phyloP scores from a whole-genome alignment of 345 rosid species.

The Kernera saxatilis region DNA sequence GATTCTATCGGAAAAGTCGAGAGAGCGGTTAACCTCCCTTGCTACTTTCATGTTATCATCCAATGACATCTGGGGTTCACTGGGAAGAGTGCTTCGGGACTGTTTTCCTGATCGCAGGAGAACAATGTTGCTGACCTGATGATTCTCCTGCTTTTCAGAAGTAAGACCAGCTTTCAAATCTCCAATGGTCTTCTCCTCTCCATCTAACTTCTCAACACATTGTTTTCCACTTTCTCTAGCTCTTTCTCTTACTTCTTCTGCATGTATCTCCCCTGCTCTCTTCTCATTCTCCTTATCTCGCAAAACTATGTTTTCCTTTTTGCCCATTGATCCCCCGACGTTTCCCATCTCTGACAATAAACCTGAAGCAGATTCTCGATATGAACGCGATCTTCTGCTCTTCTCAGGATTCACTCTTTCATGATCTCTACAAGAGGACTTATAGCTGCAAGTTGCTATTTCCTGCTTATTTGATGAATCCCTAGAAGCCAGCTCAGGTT shows the following conservation, averaged over 20 bases:
- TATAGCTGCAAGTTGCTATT: constrained; percentile 29
- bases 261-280: constrained; percentile 25
- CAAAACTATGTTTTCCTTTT: not conserved
- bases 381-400: constrained; percentile 24
- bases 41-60: constrained; percentile 30
- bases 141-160: constrained; percentile 20
- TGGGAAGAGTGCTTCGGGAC: constrained; percentile 16
- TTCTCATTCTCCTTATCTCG: constrained; percentile 27
- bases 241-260: constrained; percentile 16
- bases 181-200: constrained; percentile 31
- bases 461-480: constrained; percentile 35
- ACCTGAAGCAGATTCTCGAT: constrained; percentile 7
- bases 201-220: constrained; percentile 15
- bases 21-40: constrained; percentile 27
- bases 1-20: constrained; percentile 27
- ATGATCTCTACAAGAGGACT: constrained; percentile 19
- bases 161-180: constrained; percentile 29
- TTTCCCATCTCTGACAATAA: constrained; percentile 35
- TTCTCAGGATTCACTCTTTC: not conserved
- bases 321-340: constrained; percentile 11
- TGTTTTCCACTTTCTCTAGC: not conserved
- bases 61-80: constrained; percentile 20
- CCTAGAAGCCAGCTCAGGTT: constrained; percentile 42
- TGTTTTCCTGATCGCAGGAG: constrained; percentile 44
- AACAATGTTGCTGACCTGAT: constrained; percentile 32